Evolutionary conservation across 2,329 filamentous ascomycete species (phyloP), one percentile per base, ranked within the genome.

Genomic region (Diaporthe vaccinii): DNA sequence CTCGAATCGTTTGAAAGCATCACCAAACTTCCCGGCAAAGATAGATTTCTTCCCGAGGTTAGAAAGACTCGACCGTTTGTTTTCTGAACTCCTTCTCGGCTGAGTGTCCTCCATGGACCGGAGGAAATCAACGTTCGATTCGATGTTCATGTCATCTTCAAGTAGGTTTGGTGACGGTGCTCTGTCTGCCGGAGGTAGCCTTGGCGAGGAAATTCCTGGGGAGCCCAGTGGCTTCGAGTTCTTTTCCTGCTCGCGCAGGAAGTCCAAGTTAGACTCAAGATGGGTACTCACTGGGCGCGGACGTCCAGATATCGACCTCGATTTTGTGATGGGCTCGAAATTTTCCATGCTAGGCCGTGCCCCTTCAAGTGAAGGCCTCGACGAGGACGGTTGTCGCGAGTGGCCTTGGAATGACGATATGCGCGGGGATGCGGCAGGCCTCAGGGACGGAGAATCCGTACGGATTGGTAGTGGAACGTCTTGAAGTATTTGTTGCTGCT

Each of bases 1-100:
- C 83, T 99, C 97, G 79, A 98, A 98, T 8, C 94, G 91, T 81
- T 96, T 95, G 85, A 98, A 98, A 4, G 96, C 96, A 80, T 98
- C 96, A 0, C 96, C 95, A 82, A 98, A 98, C 79, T 93, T 95
- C 34, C 95, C 94, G 7, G 92, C 93, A n/a, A 98, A 87, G 51
- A 98, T 91, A 74, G 91, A 94, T 83, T 97, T 98, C 36, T 94
- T 53, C 91, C 92, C 9, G 93, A 91, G 25, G 95, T 84, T 0
- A 92, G 73, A 93, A 1, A 98, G 84, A 82, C 94, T 97, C 1
- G 92, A 89, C 15, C 94, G 90, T 82, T 98, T 98, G 62, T 86
- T 85, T 78, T 93, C 90, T 79, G 91, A 93, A 76, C 90, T 91
- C 78, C 86, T 89, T 80, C 91, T 89, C 61, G 87, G 85, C 68